Evolutionary conservation across 129 eudicot species (phyloP).

Genomic region (Pulicaria dysenterica): DNA sequence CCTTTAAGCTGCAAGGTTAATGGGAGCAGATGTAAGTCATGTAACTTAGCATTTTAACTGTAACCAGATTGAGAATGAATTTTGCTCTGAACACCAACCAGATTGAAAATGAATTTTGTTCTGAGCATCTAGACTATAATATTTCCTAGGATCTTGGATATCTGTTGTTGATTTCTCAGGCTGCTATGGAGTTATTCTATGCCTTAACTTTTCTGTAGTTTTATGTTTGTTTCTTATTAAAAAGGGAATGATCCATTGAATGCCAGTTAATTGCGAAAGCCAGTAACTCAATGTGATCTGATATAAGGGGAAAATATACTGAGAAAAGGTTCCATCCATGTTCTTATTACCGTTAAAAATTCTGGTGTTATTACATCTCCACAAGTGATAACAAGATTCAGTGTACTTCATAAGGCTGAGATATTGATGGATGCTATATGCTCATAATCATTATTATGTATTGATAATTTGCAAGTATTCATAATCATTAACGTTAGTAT

Average conservation of each 20-base stretch:
- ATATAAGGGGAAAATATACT: background rate
- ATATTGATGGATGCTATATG: background rate
- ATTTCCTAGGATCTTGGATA: background rate
- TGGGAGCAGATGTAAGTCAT: too few species aligned
- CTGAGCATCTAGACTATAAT: too few species aligned
- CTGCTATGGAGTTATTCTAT: background rate
- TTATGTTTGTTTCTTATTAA: background rate
- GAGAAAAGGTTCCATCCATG: background rate
- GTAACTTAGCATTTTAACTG: too few species aligned
- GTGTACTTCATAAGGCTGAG: constrained; percentile 7
- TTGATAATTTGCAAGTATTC: constrained; percentile 9
- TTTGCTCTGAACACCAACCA: too few species aligned
- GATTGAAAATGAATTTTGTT: too few species aligned
- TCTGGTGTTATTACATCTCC: background rate
- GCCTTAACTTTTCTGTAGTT: background rate
- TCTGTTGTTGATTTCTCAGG: constrained; percentile 9
- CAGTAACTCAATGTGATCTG: background rate
- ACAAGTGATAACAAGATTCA: background rate
- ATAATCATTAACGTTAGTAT: background rate
- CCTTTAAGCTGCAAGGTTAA: background rate
- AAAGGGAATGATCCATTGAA: background rate
- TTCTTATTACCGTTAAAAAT: background rate
- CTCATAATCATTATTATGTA: background rate
- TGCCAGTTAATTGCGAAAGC: constrained; percentile 7
- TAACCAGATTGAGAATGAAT: too few species aligned